Conservation (phyloP, 345 rosid genomes). For the Stellera chamaejasme region DNA sequence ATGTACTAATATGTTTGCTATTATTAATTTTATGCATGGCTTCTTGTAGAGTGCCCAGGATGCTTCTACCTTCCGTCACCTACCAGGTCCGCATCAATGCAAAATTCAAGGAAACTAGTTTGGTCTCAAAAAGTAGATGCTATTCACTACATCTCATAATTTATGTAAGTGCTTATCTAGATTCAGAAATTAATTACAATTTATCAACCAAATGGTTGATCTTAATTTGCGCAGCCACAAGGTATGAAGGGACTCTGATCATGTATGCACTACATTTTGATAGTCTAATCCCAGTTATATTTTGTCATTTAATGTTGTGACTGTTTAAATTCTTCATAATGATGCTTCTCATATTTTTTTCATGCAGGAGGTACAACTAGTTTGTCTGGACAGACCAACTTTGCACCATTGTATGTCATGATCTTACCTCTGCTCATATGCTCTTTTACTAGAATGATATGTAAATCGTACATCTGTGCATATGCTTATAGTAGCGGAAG, state of each 20-base stretch:
- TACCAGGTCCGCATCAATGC: too few species aligned
- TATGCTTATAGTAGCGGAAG: neutral
- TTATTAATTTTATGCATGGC: too few species aligned
- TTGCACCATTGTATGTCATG: slow-evolving; percentile 42
- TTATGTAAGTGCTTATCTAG: too few species aligned
- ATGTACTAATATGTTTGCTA: too few species aligned
- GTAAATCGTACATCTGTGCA: neutral
- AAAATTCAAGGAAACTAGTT: too few species aligned
- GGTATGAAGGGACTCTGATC: slow-evolving; percentile 24
- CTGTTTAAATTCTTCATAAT: slow-evolving; percentile 6
- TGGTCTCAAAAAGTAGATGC: too few species aligned
- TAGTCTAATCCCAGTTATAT: too few species aligned
- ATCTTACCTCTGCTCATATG: neutral
- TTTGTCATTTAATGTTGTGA: slow-evolving; percentile 7
- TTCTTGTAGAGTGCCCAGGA: too few species aligned
- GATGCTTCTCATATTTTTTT: slow-evolving; percentile 11
- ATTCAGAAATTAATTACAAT: too few species aligned
- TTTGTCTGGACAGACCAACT: slow-evolving; percentile 43
- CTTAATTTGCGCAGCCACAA: slow-evolving; percentile 48
- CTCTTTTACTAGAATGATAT: neutral
- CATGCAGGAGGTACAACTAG: slow-evolving; percentile 37
- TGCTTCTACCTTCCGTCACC: too few species aligned
- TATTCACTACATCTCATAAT: too few species aligned
- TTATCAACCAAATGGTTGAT: too few species aligned
- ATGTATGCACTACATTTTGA: neutral